Evolutionary conservation across 1,284 basidiomycete species (phyloP), one percentile per base, ranked within the genome.

Genomic region (Fomitiporia mediterranea): DNA sequence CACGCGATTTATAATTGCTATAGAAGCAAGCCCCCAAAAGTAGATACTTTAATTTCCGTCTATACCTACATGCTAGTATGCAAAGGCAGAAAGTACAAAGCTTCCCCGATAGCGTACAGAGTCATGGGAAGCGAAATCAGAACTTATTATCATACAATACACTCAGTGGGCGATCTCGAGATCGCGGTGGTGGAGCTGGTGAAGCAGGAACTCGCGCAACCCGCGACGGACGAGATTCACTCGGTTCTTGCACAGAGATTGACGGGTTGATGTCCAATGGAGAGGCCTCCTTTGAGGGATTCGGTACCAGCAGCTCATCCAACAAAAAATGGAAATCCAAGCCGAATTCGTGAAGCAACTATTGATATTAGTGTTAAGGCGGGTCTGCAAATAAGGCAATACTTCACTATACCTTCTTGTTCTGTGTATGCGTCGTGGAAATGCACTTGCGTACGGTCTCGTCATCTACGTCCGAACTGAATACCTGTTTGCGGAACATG

Each of bases 401-500:
- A 7, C 15, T 28, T 28, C 40, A 46, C 55, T 79, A 44, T 56
- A 91, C 92, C 78, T 91, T 93, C 63, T 81, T 82, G 66, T 89
- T 91, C 68, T 95, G 90, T 1, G 76, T 69, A 54, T 85, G 80
- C 0, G 90, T 89, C 34, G 94, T 86, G 40, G 79, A 77, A 55
- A 90, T 71, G 21, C 91, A 88, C 61, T 93, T 89, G 38, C 91
- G 80, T 4, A 92, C 78, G 0, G 85, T 80, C 51, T 77, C 71
- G 6, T 76, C 72, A 48, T 89, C 84, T 9, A 88, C 80, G 60
- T 91, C 88, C 2, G 86, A 83, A 17, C 82, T 87, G 68, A 94
- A 97, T 0, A 98, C 94, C 68, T 99, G 97, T 57, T 88, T 86
- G 51, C 89, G 77, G 71, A 98, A 98, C 66, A 89, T 86, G 56